These are phyloP conservation scores for Curvularia spicifera DNA, from an alignment of 2,329 filamentous ascomycete genomes.

Conservation along the genomic window DNA sequence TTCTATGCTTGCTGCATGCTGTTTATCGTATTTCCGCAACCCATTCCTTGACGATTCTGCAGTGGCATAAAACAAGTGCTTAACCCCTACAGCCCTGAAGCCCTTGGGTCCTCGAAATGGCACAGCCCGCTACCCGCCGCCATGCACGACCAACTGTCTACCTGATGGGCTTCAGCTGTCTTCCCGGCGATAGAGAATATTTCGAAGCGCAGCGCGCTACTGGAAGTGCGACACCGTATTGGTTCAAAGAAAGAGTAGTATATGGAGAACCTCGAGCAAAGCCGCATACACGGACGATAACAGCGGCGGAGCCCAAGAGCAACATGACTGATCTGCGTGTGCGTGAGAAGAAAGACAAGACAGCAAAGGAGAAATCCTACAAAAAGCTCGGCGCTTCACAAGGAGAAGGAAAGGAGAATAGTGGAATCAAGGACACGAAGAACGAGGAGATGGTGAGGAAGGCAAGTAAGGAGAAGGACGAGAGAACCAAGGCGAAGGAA, in stretches of 20 bases:
- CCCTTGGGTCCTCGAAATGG: background rate
- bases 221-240: constrained; percentile 1
- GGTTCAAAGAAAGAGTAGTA: constrained; percentile 7
- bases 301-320: background rate
- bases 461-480: no score
- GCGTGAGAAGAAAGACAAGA: background rate
- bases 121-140: background rate
- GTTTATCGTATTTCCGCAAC: background rate
- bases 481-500: no score
- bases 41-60: background rate
- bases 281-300: background rate
- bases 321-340: background rate
- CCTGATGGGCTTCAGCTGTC: constrained; percentile 7
- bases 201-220: background rate
- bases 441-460: no score
- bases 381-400: background rate
- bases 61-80: background rate
- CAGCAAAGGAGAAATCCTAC: background rate
- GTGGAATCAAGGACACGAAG: background rate
- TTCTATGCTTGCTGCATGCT: background rate
- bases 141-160: constrained; percentile 1
- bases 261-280: background rate
- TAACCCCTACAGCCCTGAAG: background rate
- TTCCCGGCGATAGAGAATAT: constrained; percentile 2
- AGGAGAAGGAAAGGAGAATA: background rate